These are phyloP conservation scores for Colletotrichum horii DNA, from an alignment of 2,329 filamentous ascomycete species.

Conservation along the genomic window DNA sequence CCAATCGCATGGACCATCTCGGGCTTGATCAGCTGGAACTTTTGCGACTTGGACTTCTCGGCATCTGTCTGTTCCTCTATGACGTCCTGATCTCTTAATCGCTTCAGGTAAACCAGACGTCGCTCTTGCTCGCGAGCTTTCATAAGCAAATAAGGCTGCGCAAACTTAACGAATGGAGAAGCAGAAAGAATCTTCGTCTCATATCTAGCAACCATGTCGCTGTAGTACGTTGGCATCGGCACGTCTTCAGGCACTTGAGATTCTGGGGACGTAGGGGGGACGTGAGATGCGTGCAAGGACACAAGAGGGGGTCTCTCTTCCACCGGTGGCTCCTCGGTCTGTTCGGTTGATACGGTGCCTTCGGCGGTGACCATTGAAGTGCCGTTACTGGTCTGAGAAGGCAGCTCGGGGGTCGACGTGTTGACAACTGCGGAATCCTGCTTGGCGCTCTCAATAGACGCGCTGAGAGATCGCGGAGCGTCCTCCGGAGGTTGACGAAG, in stretches of 20 bases:
- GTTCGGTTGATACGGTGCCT: slow-evolving; percentile 30
- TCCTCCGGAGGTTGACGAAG: slow-evolving; percentile 41
- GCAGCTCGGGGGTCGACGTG: slow-evolving; percentile 39
- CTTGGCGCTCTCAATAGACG: slow-evolving; percentile 27
- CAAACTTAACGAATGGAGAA: slow-evolving; percentile 95
- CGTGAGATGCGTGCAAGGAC: slow-evolving; percentile 48
- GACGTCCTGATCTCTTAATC: slow-evolving; percentile 78
- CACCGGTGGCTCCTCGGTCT: slow-evolving; percentile 23
- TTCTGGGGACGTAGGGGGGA: slow-evolving; percentile 47
- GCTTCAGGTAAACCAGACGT: slow-evolving; percentile 80
- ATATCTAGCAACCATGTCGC: slow-evolving; percentile 92
- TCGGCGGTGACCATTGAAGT: slow-evolving; percentile 24
- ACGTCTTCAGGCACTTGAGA: slow-evolving; percentile 75
- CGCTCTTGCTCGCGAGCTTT: slow-evolving; percentile 90
- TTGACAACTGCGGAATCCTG: slow-evolving; percentile 35
- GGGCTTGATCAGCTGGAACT: slow-evolving; percentile 90
- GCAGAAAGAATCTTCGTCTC: slow-evolving; percentile 92
- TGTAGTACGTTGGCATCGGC: slow-evolving; percentile 90
- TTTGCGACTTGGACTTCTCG: slow-evolving; percentile 69
- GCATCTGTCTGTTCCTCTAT: slow-evolving; percentile 60
- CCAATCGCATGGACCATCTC: slow-evolving; percentile 92
- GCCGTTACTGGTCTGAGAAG: slow-evolving; percentile 17
- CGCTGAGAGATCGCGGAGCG: slow-evolving; percentile 39
- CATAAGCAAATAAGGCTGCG: slow-evolving; percentile 91
- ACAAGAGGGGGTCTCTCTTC: slow-evolving; percentile 32